These are phyloP conservation scores for Pseudoscleropodium purum DNA, from an alignment of 225 moss, liverwort and hornwort species.

Conservation along the genomic window DNA sequence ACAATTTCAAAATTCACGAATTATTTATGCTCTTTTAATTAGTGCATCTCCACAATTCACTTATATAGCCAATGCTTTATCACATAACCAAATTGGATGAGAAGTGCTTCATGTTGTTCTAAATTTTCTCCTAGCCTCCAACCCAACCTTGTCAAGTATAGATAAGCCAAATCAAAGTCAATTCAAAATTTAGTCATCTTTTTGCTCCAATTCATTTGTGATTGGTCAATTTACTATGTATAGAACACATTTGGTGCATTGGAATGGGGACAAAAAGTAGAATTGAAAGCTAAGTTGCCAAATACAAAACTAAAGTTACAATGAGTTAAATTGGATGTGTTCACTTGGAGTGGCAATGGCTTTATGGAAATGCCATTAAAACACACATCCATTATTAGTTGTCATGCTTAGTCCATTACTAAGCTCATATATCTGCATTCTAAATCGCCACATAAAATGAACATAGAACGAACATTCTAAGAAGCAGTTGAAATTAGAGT, in stretches of 20 bases:
- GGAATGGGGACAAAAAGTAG: fast-evolving
- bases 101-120: neutral
- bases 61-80: neutral
- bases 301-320: neutral
- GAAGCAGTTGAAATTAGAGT: neutral
- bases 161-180: no score
- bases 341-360: neutral
- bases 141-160: fast-evolving
- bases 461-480: neutral
- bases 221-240: neutral
- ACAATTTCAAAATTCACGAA: neutral
- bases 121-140: fast-evolving
- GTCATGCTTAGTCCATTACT: neutral
- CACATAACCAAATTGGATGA: neutral
- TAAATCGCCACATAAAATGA: no score
- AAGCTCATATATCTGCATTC: neutral
- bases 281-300: neutral
- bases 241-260: fast-evolving
- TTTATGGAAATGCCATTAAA: neutral
- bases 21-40: fast-evolving
- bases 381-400: fast-evolving
- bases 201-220: neutral
- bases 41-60: no score
- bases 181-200: neutral
- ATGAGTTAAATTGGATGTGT: neutral